Conservation (phyloP, 2,329 filamentous ascomycete genomes). For the Penicillium occitanis region DNA sequence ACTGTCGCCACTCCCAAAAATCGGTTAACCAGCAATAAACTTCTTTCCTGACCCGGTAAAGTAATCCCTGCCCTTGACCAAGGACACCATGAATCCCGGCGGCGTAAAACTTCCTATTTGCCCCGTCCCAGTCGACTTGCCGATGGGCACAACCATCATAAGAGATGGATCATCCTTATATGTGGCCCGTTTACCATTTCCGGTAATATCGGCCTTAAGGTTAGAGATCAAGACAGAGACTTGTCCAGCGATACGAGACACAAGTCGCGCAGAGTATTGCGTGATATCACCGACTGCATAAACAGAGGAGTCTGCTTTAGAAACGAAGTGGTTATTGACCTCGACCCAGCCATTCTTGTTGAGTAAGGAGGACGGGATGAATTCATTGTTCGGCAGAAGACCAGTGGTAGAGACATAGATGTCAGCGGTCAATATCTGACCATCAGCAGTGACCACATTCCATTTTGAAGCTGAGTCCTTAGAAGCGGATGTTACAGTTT, state of each 20-base stretch:
- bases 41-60: slow-evolving; percentile 24
- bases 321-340: slow-evolving; percentile 24
- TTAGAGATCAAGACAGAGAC: slow-evolving; percentile 21
- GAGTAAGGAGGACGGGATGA: slow-evolving; percentile 24
- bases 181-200: slow-evolving; percentile 14
- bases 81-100: slow-evolving; percentile 22
- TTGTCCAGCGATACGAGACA: slow-evolving; percentile 16
- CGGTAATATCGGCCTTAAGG: slow-evolving; percentile 23
- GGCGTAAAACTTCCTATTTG: slow-evolving; percentile 20
- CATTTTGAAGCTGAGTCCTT: slow-evolving; percentile 21
- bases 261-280: slow-evolving; percentile 12
- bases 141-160: slow-evolving; percentile 22
- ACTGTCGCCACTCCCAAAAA: too few species aligned
- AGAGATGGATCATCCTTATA: slow-evolving; percentile 9
- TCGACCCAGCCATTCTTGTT: slow-evolving; percentile 24
- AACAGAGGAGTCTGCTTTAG: slow-evolving; percentile 13
- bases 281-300: slow-evolving; percentile 25
- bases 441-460: slow-evolving; percentile 19
- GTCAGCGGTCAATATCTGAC: slow-evolving; percentile 28
- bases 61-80: slow-evolving; percentile 25
- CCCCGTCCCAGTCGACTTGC: slow-evolving; percentile 21
- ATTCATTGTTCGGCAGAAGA: slow-evolving; percentile 25
- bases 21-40: slow-evolving; percentile 14
- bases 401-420: slow-evolving; percentile 25
- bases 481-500: slow-evolving; percentile 16